phyloP scores from a whole-genome alignment of 2,329 filamentous ascomycete species.

The Exophiala sideris region DNA sequence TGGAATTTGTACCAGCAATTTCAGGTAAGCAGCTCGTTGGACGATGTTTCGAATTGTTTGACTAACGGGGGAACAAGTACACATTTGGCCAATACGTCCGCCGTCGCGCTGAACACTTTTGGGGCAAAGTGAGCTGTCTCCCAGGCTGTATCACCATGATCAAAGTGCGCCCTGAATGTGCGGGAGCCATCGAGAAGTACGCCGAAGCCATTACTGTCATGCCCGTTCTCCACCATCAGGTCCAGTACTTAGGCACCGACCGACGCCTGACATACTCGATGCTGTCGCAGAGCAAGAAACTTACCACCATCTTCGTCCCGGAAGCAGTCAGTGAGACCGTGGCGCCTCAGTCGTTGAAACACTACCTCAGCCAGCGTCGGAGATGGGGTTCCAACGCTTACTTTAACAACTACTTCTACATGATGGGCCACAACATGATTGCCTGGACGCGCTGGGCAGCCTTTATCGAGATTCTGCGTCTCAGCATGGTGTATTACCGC shows the following conservation, averaged over 20 bases:
- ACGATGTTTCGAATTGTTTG: neutral
- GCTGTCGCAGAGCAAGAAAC: constrained; percentile 8
- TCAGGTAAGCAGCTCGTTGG: constrained; percentile 1
- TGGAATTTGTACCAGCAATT: constrained; percentile 18
- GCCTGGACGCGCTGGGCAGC: constrained; percentile 8
- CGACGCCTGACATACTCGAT: constrained; percentile 14
- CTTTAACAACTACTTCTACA: constrained; percentile 20
- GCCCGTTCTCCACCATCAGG: constrained; percentile 13
- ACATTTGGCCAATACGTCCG: constrained; percentile 13
- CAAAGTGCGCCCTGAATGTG: constrained; percentile 10
- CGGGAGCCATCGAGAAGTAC: constrained; percentile 11
- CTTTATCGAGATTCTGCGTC: constrained; percentile 11
- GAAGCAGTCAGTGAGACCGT: constrained; percentile 16
- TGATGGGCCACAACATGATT: constrained; percentile 9
- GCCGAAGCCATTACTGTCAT: constrained; percentile 8
- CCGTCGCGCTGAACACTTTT: constrained; percentile 11
- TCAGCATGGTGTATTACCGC: constrained; percentile 17
- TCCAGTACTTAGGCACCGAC: constrained; percentile 16
- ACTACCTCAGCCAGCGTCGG: constrained; percentile 17
- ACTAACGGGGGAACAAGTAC: neutral
- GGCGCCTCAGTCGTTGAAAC: constrained; percentile 7
- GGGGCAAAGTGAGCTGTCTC: constrained; percentile 15
- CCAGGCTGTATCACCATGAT: constrained; percentile 18
- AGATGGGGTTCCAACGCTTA: constrained; percentile 19
- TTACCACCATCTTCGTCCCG: constrained; percentile 13